Base-by-base conservation (phyloP, 768 basidiomycete genomes). In the Nidularia pulvinata region DNA sequence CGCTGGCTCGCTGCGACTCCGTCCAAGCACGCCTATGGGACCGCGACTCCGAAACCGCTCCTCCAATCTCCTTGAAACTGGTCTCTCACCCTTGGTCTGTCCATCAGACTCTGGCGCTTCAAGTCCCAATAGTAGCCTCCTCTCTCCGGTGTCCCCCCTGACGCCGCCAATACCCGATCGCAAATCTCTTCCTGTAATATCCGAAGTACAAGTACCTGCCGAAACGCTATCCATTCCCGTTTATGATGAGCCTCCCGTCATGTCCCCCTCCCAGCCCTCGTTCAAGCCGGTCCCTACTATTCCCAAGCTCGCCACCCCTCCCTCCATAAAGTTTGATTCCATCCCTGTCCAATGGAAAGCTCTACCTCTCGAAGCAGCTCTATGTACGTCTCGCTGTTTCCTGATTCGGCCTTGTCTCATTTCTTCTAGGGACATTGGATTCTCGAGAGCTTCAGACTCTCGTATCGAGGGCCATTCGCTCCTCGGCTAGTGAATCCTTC, bases 391-490 rank as follows among this genome's bases (percentile, higher is more conserved):
- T 43, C n/a, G 50, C 43, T 13, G 35, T 49, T 19, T 48, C 19
- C 30, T 13, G 54, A 13, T 19, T 44, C 37, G 37, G 16, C 44
- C 46, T 49, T 50, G 48, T 58, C 32, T 52, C 47, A 48, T 55
- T 46, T 43, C 25, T 19, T 50, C 14, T 57, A 81, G 80, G 79
- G 80, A 80, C 87, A 63, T 71, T 91, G 69, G 81, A 83, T 64
- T 64, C 80, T 62, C 57, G 72, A 61, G 70, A 89, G 56, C 78
- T 91, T 33, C 90, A 91, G 61, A 75, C 80, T 22, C 80, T 90
- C 54, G 89, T 90, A 16, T 85, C 88, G 33, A 76, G 81, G 6
- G 86, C 88, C 4, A 89, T 92, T 58, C 81, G 86, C 11, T 72
- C 80, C 16, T 88, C 87, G 7, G 83, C 87, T 0, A 75, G 78